Percentiles rank a stretch among this genome's conserved stretches.
Conservation (phyloP, 306 rosid species). For the Fagus crenata region DNA sequence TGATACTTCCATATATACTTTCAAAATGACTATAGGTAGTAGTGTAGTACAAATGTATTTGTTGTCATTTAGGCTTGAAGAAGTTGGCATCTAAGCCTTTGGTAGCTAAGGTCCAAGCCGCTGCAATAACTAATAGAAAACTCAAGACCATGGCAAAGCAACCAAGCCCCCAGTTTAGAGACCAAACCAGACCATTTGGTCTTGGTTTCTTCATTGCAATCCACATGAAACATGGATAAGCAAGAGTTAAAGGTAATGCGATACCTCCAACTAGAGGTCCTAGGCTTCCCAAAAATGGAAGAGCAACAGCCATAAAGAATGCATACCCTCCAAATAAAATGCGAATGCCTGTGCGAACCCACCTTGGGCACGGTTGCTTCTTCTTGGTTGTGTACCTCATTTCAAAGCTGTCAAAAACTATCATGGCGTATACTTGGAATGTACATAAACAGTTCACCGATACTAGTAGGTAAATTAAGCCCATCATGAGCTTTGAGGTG, state of each 20-base stretch:
- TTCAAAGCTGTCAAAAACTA: constrained; percentile 63
- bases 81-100: constrained; percentile 53
- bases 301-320: constrained; percentile 46
- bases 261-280: constrained; percentile 52
- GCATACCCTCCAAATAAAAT: constrained; percentile 58
- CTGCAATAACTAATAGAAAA: constrained; percentile 47
- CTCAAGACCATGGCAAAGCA: constrained; percentile 51
- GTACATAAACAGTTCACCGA: constrained; percentile 42
- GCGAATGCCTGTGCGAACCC: constrained; percentile 35
- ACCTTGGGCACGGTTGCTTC: constrained; percentile 42
- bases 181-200: constrained; percentile 33
- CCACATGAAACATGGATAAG: constrained; percentile 88
- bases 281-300: constrained; percentile 60
- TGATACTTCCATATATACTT: background rate
- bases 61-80: constrained; percentile 47
- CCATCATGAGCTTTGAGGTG: constrained; percentile 44
- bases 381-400: constrained; percentile 37
- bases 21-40: background rate
- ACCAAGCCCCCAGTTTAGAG: constrained; percentile 48
- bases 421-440: constrained; percentile 68
- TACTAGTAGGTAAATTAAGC: constrained; percentile 41
- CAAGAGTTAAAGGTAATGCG: constrained; percentile 58
- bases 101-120: constrained; percentile 39
- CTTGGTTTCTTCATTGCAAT: constrained; percentile 53
- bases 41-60: background rate